A percentile compares a stretch with the other conserved stretches of the same genome.
Evolutionary conservation across 805 yeast genomes (phyloP).

Genomic region (Metschnikowia baotianmanensis): DNA sequence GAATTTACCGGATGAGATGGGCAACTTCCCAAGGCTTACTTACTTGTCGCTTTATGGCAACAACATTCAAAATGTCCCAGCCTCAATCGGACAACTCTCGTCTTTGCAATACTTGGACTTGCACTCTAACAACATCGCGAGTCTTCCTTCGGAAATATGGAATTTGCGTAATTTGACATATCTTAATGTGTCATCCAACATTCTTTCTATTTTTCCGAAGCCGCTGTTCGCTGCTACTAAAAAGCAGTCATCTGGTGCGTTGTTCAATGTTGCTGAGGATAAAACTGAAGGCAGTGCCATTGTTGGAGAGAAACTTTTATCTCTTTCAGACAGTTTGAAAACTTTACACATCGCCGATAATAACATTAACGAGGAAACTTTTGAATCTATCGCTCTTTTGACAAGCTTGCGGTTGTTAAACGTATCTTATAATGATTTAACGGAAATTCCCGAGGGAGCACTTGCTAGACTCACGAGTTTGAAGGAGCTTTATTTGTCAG

Average conservation of each 20-base stretch:
- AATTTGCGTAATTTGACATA: conserved; percentile 51
- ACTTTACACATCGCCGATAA: conserved; percentile 76
- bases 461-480: conserved; percentile 54
- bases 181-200: conserved; percentile 73
- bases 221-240: conserved; percentile 38
- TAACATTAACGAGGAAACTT: conserved; percentile 72
- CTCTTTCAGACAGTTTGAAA: conserved; percentile 51
- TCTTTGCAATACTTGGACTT: conserved; percentile 68
- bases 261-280: background rate
- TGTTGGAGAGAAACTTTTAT: conserved; percentile 1
- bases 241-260: conserved; percentile 29
- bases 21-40: conserved; percentile 54
- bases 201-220: conserved; percentile 59
- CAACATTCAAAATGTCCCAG: conserved; percentile 69
- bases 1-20: conserved; percentile 67
- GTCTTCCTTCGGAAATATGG: conserved; percentile 68
- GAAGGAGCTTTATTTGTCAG: conserved; percentile 71
- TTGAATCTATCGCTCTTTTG: conserved; percentile 63
- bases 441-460: conserved; percentile 79
- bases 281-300: background rate
- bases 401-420: conserved; percentile 61
- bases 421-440: conserved; percentile 77
- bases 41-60: conserved; percentile 72
- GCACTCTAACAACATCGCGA: conserved; percentile 79
- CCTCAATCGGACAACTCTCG: conserved; percentile 56